Percentiles rank a stretch among this genome's conserved stretches.
These are phyloP conservation scores for Mucor sp. DNA, from an alignment of 371 early-diverging fungal species.

Conservation along the genomic window DNA sequence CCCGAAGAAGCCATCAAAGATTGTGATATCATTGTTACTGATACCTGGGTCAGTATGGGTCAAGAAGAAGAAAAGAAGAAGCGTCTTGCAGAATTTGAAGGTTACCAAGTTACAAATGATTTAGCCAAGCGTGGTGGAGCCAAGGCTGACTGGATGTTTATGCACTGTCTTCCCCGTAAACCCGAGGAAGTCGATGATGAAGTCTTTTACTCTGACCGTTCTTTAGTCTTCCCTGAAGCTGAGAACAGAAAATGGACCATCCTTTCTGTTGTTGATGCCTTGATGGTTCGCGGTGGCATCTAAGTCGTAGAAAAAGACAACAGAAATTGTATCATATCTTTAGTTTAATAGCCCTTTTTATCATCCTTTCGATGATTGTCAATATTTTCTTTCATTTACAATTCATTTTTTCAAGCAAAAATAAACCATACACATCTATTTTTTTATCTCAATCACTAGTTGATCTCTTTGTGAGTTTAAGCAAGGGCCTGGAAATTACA, in stretches of 20 bases:
- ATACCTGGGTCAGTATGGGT: constrained; percentile 98
- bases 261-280: constrained; percentile 78
- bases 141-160: constrained; percentile 87
- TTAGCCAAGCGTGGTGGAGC: constrained; percentile 78
- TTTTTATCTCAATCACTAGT: not conserved
- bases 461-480: not conserved
- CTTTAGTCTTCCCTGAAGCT: constrained; percentile 95
- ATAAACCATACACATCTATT: not conserved
- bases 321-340: constrained; percentile 2
- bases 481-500: not conserved
- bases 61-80: constrained; percentile 90
- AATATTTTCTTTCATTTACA: not conserved
- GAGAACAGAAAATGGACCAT: constrained; percentile 98
- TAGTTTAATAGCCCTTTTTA: constrained; percentile 1
- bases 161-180: constrained; percentile 97
- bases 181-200: constrained; percentile 95
- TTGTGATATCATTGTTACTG: constrained; percentile 92
- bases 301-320: constrained; percentile 3
- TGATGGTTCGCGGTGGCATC: constrained; percentile 59
- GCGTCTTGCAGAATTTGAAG: constrained; percentile 79
- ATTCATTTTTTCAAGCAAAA: not conserved
- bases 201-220: constrained; percentile 90
- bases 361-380: not conserved
- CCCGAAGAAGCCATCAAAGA: constrained; percentile 80
- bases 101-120: constrained; percentile 86